Percentiles rank a stretch among this genome's conserved stretches.
phyloP scores from a whole-genome alignment of 2,329 filamentous ascomycete genomes.

The Penicillium sumatraense region DNA sequence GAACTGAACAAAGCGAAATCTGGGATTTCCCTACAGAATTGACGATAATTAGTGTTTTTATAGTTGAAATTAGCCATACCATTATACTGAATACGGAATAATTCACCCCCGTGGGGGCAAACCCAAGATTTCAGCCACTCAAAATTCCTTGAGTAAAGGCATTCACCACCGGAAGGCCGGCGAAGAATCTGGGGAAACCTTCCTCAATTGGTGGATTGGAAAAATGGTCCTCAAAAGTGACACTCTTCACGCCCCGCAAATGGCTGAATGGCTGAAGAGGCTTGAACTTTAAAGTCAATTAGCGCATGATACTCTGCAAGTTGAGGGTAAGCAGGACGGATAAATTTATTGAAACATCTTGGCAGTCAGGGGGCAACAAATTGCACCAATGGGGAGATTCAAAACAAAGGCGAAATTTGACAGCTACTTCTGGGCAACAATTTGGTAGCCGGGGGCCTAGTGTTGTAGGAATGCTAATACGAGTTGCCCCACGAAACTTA shows the following conservation, averaged over 20 bases:
- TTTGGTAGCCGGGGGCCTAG: not conserved
- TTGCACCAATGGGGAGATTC: not conserved
- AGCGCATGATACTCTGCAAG: not conserved
- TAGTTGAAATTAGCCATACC: not conserved
- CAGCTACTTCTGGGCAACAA: not conserved
- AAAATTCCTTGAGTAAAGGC: not conserved
- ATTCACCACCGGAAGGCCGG: not conserved
- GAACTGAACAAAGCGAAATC: not conserved
- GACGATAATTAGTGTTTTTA: not conserved
- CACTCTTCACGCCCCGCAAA: not conserved
- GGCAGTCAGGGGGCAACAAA: not conserved
- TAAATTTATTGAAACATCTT: not conserved
- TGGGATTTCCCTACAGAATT: not conserved
- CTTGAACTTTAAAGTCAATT: not conserved
- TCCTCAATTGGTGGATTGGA: not conserved
- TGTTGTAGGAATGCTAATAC: not conserved
- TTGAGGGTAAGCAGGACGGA: not conserved
- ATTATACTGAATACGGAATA: not conserved
- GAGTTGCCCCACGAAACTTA: not conserved
- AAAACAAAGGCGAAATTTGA: not conserved
- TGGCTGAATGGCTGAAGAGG: not conserved
- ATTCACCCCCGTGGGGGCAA: not conserved
- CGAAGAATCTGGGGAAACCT: not conserved
- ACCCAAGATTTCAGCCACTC: not conserved
- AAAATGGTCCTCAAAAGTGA: not conserved